A percentile compares a stretch with the other conserved stretches of the same genome.
Conservation (phyloP, 345 rosid species). For the Populus ilicifolia region DNA sequence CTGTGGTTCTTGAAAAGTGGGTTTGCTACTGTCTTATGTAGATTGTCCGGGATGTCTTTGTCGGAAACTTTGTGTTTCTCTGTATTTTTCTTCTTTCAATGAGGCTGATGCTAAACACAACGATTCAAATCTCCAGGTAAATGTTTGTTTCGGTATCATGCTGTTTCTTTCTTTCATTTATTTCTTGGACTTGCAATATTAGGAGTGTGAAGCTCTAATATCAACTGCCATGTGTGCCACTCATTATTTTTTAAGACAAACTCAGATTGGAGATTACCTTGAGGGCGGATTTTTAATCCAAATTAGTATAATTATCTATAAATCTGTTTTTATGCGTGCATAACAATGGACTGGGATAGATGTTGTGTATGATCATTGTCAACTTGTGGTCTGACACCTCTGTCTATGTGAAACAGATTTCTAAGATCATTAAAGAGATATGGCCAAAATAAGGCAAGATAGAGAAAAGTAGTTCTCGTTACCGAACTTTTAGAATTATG, state of each 20-base stretch:
- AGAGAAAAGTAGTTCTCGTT: neutral
- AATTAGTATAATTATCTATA: neutral
- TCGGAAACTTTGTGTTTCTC: conserved; percentile 59
- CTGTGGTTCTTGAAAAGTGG: conserved; percentile 1
- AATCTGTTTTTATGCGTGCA: neutral
- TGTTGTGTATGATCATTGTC: neutral
- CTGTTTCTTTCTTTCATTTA: neutral
- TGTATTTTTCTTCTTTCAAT: conserved; percentile 39
- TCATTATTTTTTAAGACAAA: neutral
- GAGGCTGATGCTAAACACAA: conserved; percentile 36
- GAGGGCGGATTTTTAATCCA: neutral
- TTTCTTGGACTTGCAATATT: neutral
- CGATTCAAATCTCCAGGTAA: conserved; percentile 46
- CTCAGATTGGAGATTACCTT: neutral
- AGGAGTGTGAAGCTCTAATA: neutral
- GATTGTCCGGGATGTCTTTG: conserved; percentile 54
- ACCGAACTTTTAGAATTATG: neutral
- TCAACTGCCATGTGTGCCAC: neutral
- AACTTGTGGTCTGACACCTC: neutral
- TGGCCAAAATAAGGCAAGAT: neutral
- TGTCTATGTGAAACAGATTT: neutral
- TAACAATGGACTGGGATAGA: neutral
- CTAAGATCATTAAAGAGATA: neutral
- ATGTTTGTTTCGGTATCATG: neutral
- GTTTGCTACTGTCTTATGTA: conserved; percentile 20